A percentile compares a stretch with the other conserved stretches of the same genome.
Conservation (phyloP, 2,329 filamentous ascomycete species). For the Colletotrichum sp. region DNA sequence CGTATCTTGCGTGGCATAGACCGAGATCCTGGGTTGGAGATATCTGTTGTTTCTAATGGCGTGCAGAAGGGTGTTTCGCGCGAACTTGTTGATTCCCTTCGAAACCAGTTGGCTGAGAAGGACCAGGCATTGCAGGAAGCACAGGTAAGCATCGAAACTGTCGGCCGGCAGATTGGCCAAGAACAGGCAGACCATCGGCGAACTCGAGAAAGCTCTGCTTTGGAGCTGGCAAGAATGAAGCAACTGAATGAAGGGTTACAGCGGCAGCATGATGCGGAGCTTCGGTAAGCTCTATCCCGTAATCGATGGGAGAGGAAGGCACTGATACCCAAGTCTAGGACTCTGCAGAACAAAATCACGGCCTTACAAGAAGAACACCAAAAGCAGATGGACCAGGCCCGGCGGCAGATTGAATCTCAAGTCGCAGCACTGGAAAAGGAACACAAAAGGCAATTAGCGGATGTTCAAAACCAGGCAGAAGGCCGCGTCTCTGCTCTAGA, state of each 20-base stretch:
- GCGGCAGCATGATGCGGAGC: slow-evolving; percentile 70
- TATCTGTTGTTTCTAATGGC: slow-evolving; percentile 79
- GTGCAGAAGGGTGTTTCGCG: slow-evolving; percentile 91
- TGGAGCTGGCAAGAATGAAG: slow-evolving; percentile 64
- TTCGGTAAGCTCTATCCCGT: slow-evolving; percentile 48
- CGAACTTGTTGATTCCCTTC: slow-evolving; percentile 86
- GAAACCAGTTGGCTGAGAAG: slow-evolving; percentile 78
- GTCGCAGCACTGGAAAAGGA: slow-evolving; percentile 30
- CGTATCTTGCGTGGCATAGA: slow-evolving; percentile 85
- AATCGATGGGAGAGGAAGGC: background rate
- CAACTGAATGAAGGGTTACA: slow-evolving; percentile 75
- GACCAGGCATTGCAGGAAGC: slow-evolving; percentile 56
- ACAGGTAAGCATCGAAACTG: slow-evolving; percentile 48
- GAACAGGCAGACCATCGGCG: slow-evolving; percentile 76
- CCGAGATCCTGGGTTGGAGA: slow-evolving; percentile 86
- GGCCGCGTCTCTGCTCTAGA: slow-evolving; percentile 45
- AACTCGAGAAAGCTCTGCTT: slow-evolving; percentile 61
- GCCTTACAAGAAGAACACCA: slow-evolving; percentile 23
- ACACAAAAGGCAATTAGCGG: slow-evolving; percentile 25
- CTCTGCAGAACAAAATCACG: slow-evolving; percentile 15
- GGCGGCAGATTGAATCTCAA: slow-evolving; percentile 54
- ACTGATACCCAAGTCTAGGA: background rate
- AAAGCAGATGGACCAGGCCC: slow-evolving; percentile 36
- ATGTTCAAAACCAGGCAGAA: slow-evolving; percentile 51
- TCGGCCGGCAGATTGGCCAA: slow-evolving; percentile 67